These are phyloP conservation scores for Trypanosomatidae sp. DNA, from an alignment of 208 protist species.

Conservation along the genomic window DNA sequence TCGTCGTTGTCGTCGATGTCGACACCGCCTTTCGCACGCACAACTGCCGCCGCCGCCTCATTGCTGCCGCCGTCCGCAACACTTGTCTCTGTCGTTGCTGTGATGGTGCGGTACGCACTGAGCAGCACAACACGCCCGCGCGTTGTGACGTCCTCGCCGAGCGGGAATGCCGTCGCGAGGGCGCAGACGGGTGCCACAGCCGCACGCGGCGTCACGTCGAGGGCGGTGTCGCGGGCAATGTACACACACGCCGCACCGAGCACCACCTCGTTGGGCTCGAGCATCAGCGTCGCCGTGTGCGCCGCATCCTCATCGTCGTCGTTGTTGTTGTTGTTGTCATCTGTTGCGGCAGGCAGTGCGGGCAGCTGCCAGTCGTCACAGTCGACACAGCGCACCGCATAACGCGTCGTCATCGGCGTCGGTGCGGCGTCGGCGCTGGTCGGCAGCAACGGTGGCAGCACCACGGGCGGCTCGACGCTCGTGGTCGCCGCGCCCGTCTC, in stretches of 20 bases:
- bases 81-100: too few species aligned
- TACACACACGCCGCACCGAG: slow-evolving; percentile 34
- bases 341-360: slow-evolving; percentile 10
- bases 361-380: slow-evolving; percentile 26
- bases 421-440: slow-evolving; percentile 22
- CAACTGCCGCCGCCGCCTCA: too few species aligned
- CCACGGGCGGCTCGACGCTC: slow-evolving; percentile 17
- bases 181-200: slow-evolving; percentile 45
- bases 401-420: slow-evolving; percentile 58
- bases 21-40: too few species aligned
- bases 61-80: too few species aligned
- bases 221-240: slow-evolving; percentile 30
- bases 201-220: slow-evolving; percentile 8
- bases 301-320: neutral
- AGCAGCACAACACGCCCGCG: slow-evolving; percentile 58
- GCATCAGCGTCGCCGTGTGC: neutral
- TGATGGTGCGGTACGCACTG: slow-evolving; percentile 13
- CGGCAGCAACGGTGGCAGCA: slow-evolving; percentile 17
- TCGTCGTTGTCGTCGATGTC: too few species aligned
- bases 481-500: slow-evolving; percentile 32
- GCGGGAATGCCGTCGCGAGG: slow-evolving; percentile 71
- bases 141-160: slow-evolving; percentile 77
- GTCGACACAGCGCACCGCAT: slow-evolving; percentile 43
- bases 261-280: slow-evolving; percentile 82
- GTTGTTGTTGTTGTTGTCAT: neutral